Evolutionary conservation across 2,329 filamentous ascomycete genomes (phyloP).

Genomic region (Remersonia thermophila): DNA sequence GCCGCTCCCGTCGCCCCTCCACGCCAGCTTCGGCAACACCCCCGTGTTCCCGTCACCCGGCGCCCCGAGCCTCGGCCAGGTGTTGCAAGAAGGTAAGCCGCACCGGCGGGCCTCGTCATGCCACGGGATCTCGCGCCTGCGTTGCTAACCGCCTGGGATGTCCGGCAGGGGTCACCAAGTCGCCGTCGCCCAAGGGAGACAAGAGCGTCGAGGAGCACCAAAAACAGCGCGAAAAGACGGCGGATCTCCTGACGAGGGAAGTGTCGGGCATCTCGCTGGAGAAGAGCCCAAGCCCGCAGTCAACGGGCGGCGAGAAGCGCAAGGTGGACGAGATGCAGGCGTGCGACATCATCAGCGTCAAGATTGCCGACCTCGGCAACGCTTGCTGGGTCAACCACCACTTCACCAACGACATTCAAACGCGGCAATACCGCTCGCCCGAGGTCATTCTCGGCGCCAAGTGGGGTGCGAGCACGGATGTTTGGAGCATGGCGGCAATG

Average conservation of each 20-base stretch:
- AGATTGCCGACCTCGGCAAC: slow-evolving; percentile 96
- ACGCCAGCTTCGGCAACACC: slow-evolving; percentile 73
- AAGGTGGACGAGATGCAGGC: slow-evolving; percentile 43
- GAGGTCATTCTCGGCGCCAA: slow-evolving; percentile 94
- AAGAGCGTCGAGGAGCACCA: slow-evolving; percentile 45
- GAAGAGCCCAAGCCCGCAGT: slow-evolving; percentile 42
- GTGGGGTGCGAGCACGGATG: slow-evolving; percentile 98
- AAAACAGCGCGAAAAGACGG: slow-evolving; percentile 81
- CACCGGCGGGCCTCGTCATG: no score
- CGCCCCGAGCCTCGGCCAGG: slow-evolving; percentile 69
- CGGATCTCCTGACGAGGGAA: slow-evolving; percentile 82
- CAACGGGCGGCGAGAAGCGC: slow-evolving; percentile 49
- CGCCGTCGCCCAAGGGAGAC: slow-evolving; percentile 35
- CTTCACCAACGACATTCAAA: slow-evolving; percentile 99
- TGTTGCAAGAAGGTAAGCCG: slow-evolving; percentile 63
- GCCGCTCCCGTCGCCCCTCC: slow-evolving; percentile 85
- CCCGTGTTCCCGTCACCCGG: slow-evolving; percentile 55
- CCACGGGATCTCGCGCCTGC: no score
- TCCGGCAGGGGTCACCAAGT: slow-evolving; percentile 28
- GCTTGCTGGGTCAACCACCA: slow-evolving; percentile 98
- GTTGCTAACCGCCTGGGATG: slow-evolving; percentile 1
- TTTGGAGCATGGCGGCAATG: slow-evolving; percentile 99
- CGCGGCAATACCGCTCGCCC: slow-evolving; percentile 88
- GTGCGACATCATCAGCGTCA: slow-evolving; percentile 82
- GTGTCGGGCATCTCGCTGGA: slow-evolving; percentile 91